Evolutionary conservation across 2,329 filamentous ascomycete genomes (phyloP).

Genomic region (Hymenoscyphus salicellus): DNA sequence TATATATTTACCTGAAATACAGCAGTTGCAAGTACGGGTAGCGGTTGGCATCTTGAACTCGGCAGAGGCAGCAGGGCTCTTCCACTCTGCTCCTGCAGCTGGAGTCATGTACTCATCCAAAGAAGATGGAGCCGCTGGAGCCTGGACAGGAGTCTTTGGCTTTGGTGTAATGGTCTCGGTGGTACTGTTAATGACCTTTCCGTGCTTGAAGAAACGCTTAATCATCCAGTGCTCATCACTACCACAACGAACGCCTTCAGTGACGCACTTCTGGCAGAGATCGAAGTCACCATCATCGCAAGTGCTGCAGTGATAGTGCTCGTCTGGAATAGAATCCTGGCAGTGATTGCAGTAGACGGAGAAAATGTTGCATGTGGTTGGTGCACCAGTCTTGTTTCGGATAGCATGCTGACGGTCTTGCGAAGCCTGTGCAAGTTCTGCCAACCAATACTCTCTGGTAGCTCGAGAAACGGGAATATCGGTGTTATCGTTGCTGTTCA

Average conservation of each 20-base stretch:
- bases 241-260: conserved; percentile 71
- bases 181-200: conserved; percentile 76
- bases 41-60: conserved; percentile 17
- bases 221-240: conserved; percentile 87
- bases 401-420: conserved; percentile 27
- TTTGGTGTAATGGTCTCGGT: conserved; percentile 75
- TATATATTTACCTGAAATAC: conserved; percentile 53
- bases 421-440: conserved; percentile 32
- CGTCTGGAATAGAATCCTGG: conserved; percentile 70
- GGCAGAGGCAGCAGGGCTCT: conserved; percentile 12
- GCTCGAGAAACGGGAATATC: conserved; percentile 27
- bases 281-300: conserved; percentile 95
- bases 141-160: conserved; percentile 21
- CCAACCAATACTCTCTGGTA: conserved; percentile 37
- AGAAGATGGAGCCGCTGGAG: conserved; percentile 28
- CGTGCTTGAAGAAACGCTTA: conserved; percentile 78
- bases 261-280: conserved; percentile 77
- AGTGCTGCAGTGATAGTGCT: conserved; percentile 90
- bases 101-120: too few species aligned
- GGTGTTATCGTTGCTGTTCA: conserved; percentile 25
- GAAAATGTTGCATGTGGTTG: conserved; percentile 48
- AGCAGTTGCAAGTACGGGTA: conserved; percentile 59
- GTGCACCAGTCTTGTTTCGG: conserved; percentile 13
- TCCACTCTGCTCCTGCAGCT: conserved; percentile 25
- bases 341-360: conserved; percentile 95